phyloP scores from a whole-genome alignment of 1,284 basidiomycete species.

The Cutaneotrichosporon spelunceum region DNA sequence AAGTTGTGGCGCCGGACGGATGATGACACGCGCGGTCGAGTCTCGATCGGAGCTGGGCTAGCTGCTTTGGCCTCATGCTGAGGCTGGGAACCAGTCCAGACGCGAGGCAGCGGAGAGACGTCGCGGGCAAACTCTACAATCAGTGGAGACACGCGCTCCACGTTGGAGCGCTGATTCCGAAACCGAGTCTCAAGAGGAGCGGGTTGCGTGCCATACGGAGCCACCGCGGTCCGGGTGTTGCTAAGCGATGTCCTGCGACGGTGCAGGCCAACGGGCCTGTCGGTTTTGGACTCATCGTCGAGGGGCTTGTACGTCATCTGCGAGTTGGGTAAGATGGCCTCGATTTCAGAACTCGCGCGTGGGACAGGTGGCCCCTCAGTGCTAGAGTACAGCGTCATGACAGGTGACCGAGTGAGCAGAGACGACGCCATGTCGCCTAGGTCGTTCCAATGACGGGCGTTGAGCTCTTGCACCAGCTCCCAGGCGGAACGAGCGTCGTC shows the following conservation, averaged over 20 bases:
- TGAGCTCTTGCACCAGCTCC: background rate
- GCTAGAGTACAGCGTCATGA: slow-evolving; percentile 21
- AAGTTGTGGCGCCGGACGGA: slow-evolving; percentile 35
- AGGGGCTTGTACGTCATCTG: slow-evolving; percentile 35
- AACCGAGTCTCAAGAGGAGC: slow-evolving; percentile 12
- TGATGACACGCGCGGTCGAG: slow-evolving; percentile 13
- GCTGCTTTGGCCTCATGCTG: background rate
- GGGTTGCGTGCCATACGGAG: slow-evolving; percentile 34
- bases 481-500: background rate
- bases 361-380: slow-evolving; percentile 17
- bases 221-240: slow-evolving; percentile 24
- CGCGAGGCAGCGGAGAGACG: slow-evolving; percentile 4
- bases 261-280: slow-evolving; percentile 4
- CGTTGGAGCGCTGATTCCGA: slow-evolving; percentile 27
- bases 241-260: slow-evolving; percentile 32
- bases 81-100: background rate
- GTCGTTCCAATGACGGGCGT: background rate
- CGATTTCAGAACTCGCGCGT: slow-evolving; percentile 31
- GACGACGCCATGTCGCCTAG: background rate
- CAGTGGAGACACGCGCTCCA: slow-evolving; percentile 23
- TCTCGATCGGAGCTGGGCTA: slow-evolving; percentile 1
- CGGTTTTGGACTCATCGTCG: slow-evolving; percentile 17
- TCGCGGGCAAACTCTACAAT: slow-evolving; percentile 36
- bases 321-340: slow-evolving; percentile 38
- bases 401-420: background rate